Evolutionary conservation across 352 stramenopile genomes (phyloP).

Genomic region (Phytophthora megakarya): DNA sequence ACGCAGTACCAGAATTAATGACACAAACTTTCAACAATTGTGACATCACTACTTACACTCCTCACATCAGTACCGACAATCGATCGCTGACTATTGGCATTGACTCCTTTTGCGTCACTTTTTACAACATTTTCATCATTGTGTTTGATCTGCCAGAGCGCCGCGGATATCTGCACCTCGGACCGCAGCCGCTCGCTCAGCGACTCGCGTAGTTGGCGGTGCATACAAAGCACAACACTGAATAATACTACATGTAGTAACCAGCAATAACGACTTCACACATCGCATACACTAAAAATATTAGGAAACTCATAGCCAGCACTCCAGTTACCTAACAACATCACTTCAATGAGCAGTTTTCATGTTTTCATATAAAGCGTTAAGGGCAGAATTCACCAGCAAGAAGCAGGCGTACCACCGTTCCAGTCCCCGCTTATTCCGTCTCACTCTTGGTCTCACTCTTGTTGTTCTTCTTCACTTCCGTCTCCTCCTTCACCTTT

Average conservation of each 20-base stretch:
- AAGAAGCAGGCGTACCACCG: conserved; percentile 11
- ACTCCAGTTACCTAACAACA: not conserved
- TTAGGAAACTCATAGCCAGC: not conserved
- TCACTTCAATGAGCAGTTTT: conserved; percentile 17
- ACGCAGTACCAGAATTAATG: not conserved
- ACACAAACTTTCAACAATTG: not conserved
- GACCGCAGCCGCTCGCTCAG: conserved; percentile 54
- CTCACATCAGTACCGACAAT: not conserved
- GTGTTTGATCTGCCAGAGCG: conserved; percentile 19
- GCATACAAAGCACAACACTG: conserved; percentile 17
- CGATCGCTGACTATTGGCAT: not conserved
- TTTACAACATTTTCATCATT: conserved; percentile 4
- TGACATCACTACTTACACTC: conserved; percentile 10
- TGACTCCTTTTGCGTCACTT: conserved; percentile 1
- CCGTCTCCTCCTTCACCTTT: conserved; percentile 33
- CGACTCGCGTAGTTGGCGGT: conserved; percentile 34
- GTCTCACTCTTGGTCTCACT: conserved; percentile 23
- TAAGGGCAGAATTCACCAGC: not conserved
- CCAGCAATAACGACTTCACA: conserved; percentile 10
- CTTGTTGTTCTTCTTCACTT: conserved; percentile 21
- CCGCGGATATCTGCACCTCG: conserved; percentile 48
- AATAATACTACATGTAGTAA: too few species aligned
- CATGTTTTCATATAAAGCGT: conserved; percentile 22
- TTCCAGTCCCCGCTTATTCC: not conserved
- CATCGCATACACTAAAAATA: conserved; percentile 22